Percentiles rank a stretch among this genome's conserved stretches.
Evolutionary conservation across 208 protist species (phyloP).

Genomic region (Acanthamoeba castellanii): DNA sequence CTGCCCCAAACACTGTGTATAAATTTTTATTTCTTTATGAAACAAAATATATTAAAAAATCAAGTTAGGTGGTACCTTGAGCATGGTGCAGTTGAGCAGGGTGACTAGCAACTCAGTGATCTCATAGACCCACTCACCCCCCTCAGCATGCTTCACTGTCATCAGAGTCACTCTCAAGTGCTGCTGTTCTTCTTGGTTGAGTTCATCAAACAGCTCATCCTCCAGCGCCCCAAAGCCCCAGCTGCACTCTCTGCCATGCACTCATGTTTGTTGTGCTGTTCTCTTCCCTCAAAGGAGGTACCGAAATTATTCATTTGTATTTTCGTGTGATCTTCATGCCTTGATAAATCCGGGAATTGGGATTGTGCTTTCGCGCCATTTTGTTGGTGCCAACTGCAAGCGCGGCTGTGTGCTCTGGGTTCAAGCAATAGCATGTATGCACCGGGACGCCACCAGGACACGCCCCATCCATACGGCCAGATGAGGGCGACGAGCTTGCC

Average conservation of each 20-base stretch:
- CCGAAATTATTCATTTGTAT: too few relatives aligned
- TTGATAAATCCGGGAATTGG: too few relatives aligned
- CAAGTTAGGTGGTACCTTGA: too few relatives aligned
- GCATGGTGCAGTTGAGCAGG: neutral
- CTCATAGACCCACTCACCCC: neutral
- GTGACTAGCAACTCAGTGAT: neutral
- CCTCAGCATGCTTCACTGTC: neutral
- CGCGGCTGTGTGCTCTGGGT: too few relatives aligned
- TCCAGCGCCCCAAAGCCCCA: neutral
- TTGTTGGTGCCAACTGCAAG: too few relatives aligned
- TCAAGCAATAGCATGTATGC: neutral
- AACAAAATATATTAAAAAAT: neutral
- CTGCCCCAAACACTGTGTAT: neutral
- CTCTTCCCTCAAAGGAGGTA: neutral
- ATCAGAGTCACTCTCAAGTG: neutral
- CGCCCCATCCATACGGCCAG: neutral
- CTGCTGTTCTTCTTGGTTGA: neutral
- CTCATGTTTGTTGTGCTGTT: neutral
- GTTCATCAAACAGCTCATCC: neutral
- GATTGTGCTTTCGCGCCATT: too few relatives aligned
- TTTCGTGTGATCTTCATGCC: too few relatives aligned
- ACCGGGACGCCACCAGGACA: neutral
- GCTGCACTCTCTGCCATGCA: neutral
- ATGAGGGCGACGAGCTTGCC: neutral
- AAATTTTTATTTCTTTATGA: neutral